A percentile compares a stretch with the other conserved stretches of the same genome.
phyloP scores from a whole-genome alignment of 768 basidiomycete species.

The Inosperma sp. region DNA sequence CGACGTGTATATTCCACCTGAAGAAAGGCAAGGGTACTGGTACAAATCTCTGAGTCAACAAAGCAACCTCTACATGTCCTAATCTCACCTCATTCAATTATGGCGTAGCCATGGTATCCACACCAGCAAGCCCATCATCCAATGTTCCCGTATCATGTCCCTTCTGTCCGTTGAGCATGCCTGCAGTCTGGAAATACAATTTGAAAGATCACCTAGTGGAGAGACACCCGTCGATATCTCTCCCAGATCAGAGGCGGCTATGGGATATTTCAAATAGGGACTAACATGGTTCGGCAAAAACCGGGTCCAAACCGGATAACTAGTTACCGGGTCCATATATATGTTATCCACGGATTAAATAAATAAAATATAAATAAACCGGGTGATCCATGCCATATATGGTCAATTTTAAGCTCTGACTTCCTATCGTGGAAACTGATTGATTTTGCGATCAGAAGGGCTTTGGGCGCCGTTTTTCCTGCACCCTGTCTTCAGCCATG shows the following conservation, averaged over 20 bases:
- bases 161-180: slow-evolving; percentile 11
- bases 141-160: slow-evolving; percentile 26
- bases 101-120: background rate
- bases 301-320: too few relatives aligned
- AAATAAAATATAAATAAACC: too few relatives aligned
- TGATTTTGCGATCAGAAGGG: too few relatives aligned
- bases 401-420: too few relatives aligned
- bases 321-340: too few relatives aligned
- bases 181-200: slow-evolving; percentile 21
- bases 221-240: slow-evolving; percentile 7
- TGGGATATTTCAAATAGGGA: slow-evolving; percentile 17
- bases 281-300: too few relatives aligned
- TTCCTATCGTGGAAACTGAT: too few relatives aligned
- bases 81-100: slow-evolving; percentile 2
- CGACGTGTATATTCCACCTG: slow-evolving; percentile 15
- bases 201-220: slow-evolving; percentile 17
- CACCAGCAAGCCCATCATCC: slow-evolving; percentile 16
- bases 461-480: too few relatives aligned
- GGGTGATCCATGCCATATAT: too few relatives aligned
- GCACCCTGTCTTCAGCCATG: too few relatives aligned
- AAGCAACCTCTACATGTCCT: background rate
- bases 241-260: slow-evolving; percentile 10
- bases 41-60: background rate
- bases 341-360: too few relatives aligned
- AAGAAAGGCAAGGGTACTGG: slow-evolving; percentile 12